phyloP scores from a whole-genome alignment of 2,329 filamentous ascomycete species.

The Exophiala bonariae region DNA sequence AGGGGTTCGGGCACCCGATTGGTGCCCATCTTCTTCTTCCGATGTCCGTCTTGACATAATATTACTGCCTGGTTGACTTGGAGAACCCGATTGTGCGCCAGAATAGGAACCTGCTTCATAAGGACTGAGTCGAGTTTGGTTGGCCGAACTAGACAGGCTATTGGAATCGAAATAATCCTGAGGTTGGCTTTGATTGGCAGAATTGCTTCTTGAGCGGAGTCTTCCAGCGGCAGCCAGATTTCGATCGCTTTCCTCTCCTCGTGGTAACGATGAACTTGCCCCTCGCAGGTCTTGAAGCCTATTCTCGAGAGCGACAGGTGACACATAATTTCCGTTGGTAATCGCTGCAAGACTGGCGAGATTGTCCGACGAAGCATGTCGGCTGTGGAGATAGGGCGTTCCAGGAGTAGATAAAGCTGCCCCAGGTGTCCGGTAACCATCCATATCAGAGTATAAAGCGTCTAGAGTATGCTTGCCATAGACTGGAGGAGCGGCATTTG shows the following conservation, averaged over 20 bases:
- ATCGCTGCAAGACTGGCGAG: constrained; percentile 60
- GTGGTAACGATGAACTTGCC: constrained; percentile 13
- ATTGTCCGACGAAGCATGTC: constrained; percentile 79
- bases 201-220: constrained; percentile 19
- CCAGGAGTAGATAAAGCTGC: constrained; percentile 66
- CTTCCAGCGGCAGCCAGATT: constrained; percentile 1
- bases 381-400: constrained; percentile 72
- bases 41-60: constrained; percentile 46
- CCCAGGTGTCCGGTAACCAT: constrained; percentile 80
- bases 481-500: constrained; percentile 77
- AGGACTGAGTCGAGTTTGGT: constrained; percentile 15
- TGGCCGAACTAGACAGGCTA: constrained; percentile 2
- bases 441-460: constrained; percentile 84
- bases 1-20: constrained; percentile 44
- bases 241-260: constrained; percentile 11
- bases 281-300: constrained; percentile 59
- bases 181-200: constrained; percentile 5
- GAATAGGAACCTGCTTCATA: constrained; percentile 8
- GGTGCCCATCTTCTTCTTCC: constrained; percentile 46
- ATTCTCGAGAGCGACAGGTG: constrained; percentile 68
- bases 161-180: constrained; percentile 17
- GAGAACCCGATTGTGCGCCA: constrained; percentile 6
- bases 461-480: constrained; percentile 91
- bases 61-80: constrained; percentile 18
- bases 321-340: constrained; percentile 56